A percentile compares a stretch with the other conserved stretches of the same genome.
These are phyloP conservation scores for Penicillium cinerascens DNA, from an alignment of 495 filamentous ascomycete species.

Conservation along the genomic window DNA sequence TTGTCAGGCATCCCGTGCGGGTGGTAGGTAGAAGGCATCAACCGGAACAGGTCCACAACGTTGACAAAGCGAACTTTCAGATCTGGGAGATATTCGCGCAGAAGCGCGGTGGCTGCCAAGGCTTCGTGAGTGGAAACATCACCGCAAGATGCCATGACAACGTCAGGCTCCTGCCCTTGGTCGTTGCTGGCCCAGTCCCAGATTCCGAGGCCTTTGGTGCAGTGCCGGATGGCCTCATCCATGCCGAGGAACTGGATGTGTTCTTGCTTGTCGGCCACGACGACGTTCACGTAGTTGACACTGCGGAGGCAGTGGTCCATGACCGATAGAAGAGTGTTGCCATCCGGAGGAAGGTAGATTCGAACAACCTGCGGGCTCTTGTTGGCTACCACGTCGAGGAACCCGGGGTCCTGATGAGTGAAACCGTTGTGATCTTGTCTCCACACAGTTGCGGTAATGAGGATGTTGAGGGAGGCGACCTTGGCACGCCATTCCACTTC, in stretches of 20 bases:
- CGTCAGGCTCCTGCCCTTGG: constrained; percentile 57
- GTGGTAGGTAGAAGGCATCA: constrained; percentile 61
- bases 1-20: constrained; percentile 62
- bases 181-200: constrained; percentile 60
- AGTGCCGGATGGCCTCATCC: constrained; percentile 64
- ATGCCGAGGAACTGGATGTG: constrained; percentile 69
- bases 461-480: constrained; percentile 67
- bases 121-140: constrained; percentile 69
- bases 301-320: constrained; percentile 68
- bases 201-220: constrained; percentile 63
- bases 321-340: constrained; percentile 65
- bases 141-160: constrained; percentile 68
- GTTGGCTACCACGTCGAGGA: constrained; percentile 71
- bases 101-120: constrained; percentile 62
- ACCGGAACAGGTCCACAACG: constrained; percentile 71
- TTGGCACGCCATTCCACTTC: constrained; percentile 68
- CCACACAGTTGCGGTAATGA: constrained; percentile 72
- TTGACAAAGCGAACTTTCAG: constrained; percentile 73
- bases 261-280: constrained; percentile 72
- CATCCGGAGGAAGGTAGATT: constrained; percentile 73
- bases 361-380: constrained; percentile 71
- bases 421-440: constrained; percentile 78
- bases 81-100: constrained; percentile 59
- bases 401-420: constrained; percentile 74
- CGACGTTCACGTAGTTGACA: constrained; percentile 71